Conservation (phyloP, 352 stramenopile species). For the Globisporangium abappressorium region DNA sequence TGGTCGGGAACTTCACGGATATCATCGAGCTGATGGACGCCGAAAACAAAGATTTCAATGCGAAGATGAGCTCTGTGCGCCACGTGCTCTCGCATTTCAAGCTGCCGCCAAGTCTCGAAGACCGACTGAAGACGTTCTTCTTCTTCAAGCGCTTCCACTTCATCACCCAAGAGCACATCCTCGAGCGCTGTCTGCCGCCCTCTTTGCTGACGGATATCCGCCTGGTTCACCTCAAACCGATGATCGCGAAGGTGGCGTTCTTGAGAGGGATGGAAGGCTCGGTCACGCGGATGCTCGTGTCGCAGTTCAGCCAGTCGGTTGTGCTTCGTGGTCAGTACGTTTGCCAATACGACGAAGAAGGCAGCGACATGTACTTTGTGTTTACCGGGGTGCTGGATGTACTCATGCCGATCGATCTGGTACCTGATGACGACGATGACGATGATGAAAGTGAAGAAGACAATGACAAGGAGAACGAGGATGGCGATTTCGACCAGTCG, state of each 20-base stretch:
- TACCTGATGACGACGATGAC: background rate
- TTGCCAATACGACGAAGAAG: conserved; percentile 37
- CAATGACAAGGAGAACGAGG: too few species aligned
- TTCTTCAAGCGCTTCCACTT: conserved; percentile 51
- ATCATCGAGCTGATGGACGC: conserved; percentile 41
- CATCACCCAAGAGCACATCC: conserved; percentile 45
- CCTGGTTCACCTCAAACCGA: conserved; percentile 40
- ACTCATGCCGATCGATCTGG: conserved; percentile 14
- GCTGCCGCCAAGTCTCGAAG: conserved; percentile 26
- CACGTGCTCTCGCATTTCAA: conserved; percentile 38
- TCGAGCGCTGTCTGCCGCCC: conserved; percentile 40
- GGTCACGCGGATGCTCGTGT: conserved; percentile 46
- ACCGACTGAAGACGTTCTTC: conserved; percentile 43
- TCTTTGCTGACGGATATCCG: conserved; percentile 51
- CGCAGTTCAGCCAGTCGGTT: conserved; percentile 39
- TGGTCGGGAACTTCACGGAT: conserved; percentile 40
- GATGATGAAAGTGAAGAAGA: conserved; percentile 1
- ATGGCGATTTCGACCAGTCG: background rate
- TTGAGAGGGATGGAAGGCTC: conserved; percentile 35
- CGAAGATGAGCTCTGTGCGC: conserved; percentile 35
- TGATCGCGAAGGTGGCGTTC: conserved; percentile 56
- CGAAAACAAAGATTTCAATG: conserved; percentile 45
- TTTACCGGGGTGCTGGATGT: conserved; percentile 45
- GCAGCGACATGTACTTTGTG: conserved; percentile 56
- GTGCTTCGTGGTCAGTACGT: conserved; percentile 35